Base-by-base conservation (phyloP, 495 filamentous ascomycete species). In the Penicillium salamii region DNA sequence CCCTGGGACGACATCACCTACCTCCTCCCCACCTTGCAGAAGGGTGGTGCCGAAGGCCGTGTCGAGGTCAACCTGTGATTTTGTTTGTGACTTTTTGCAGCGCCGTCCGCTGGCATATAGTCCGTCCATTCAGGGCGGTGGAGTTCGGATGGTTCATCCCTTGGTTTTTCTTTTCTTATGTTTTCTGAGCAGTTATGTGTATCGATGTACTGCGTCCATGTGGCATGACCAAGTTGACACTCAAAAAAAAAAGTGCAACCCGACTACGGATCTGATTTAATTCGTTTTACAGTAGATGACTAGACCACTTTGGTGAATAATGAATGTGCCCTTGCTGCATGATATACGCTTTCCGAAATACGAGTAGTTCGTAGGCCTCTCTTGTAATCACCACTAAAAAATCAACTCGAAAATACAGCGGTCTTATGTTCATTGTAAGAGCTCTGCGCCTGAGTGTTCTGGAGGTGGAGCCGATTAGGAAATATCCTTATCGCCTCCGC, bases 1-100 rank as follows among this genome's bases (percentile, higher is more conserved):
- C 91, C 91, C 66, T 96, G 90, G 91, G 91, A 96, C 68, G 90
- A 95, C 69, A 97, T 97, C 69, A 97, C 91, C 52, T 97, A 97
- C 76, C 79, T 97, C 40, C 87, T 97, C 44, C 91, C 91, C 57
- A 87, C 78, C 70, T 78, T 96, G 53, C 78, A 80, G 58, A 79
- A 87, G 71, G 76, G 80, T 21, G 91, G 90, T 61, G 76, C 77
- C 41, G 91, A 97, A 73, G 89, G 89, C 53, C 84, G 91, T 76
- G 90, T 97, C 41, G 91, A 97, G 79, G 91, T 97, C 55, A 81
- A 78, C 50, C 63, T 92, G 64, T 86, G 80, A 73, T 71, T 71
- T 58, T 53, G 37, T 66, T 59, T 49, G 47, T 46, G 50, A 62
- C 55, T 45, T 58, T 61, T 59, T 66, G 53, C 61, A 63, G 58